Evolutionary conservation across 2,329 filamentous ascomycete genomes (phyloP), one percentile per base, ranked within the genome.

Genomic region (Hypoxylon sp.): DNA sequence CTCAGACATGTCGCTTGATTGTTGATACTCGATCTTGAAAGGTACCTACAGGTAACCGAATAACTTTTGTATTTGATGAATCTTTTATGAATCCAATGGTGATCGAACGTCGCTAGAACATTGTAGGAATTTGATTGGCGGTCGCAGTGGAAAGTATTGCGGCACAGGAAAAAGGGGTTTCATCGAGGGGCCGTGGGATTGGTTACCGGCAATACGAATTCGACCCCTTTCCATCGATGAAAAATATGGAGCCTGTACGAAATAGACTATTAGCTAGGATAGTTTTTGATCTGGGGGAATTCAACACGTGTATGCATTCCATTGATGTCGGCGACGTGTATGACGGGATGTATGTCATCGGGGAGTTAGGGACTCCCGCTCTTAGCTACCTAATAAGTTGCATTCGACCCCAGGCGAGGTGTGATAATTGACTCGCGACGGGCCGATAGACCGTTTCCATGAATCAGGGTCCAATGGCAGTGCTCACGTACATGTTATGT

Each of bases 401-500:
- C 27, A 50, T 31, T 7, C 5, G 10, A 17, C 40, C 6, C 11
- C 10, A 10, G 46, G 44, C 20, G 49, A 20, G 10, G 22, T 35
- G 42, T 35, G 55, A 48, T 48, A 46, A 11, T 57, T 48, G 14
- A 25, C n/a, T 44, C 40, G 40, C 17, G 17, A 11, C 13, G 22
- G 11, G 20, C 25, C 49, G 31, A 27, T 48, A 37, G 31, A 46
- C 30, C 46, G 37, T 35, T 50, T 27, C 31, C 13, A 27, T 60
- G 17, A 50, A 40, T 25, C 7, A n/a, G 8, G 37, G 22, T 2
- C 14, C 42, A 27, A 49, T 33, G 44, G 42, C 27, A 60, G 42
- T 48, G 10, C 13, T 57, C 44, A 22, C 33, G 31, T 50, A 60
- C 55, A 59, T 60, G 62, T 56, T 55, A 20, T 44, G 40, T 22